A percentile compares a stretch with the other conserved stretches of the same genome.
Conservation (phyloP, 805 yeast species). For the Barnettozyma siamensis region DNA sequence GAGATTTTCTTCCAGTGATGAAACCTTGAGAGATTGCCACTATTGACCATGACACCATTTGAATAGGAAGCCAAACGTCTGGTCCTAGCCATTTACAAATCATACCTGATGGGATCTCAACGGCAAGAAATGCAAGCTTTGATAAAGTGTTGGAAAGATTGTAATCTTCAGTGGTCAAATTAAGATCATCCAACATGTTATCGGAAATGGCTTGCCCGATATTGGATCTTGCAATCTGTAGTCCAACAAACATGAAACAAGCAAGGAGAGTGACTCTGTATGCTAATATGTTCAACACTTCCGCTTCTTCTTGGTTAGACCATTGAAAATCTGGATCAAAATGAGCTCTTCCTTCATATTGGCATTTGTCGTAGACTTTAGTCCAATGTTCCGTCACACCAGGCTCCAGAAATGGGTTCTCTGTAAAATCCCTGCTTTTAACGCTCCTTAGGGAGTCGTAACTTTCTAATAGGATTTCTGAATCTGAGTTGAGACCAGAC, state of each 20-base stretch:
- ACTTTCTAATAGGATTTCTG: background rate
- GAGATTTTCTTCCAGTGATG: constrained; percentile 35
- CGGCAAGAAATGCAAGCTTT: constrained; percentile 33
- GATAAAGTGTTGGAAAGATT: constrained; percentile 56
- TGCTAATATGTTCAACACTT: constrained; percentile 45
- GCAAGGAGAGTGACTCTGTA: constrained; percentile 49
- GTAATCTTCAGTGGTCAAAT: constrained; percentile 47
- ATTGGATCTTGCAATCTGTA: constrained; percentile 55
- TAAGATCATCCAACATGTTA: constrained; percentile 29
- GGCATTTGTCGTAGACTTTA: constrained; percentile 37
- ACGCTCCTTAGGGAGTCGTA: background rate
- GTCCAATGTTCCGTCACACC: constrained; percentile 35
- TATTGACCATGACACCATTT: constrained; percentile 51
- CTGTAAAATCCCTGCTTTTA: background rate
- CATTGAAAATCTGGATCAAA: constrained; percentile 55
- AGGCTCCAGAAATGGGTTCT: constrained; percentile 32
- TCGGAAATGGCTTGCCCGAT: constrained; percentile 54
- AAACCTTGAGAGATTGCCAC: constrained; percentile 50
- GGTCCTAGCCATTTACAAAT: constrained; percentile 57
- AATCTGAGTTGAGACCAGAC: background rate
- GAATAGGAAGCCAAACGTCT: constrained; percentile 54
- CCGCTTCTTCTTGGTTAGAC: constrained; percentile 45
- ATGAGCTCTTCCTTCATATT: constrained; percentile 48
- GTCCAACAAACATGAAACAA: constrained; percentile 48
- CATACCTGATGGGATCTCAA: constrained; percentile 55